Evolutionary conservation across 192 early-diverging fungal genomes (phyloP).

Genomic region (Entomortierella lignicola): DNA sequence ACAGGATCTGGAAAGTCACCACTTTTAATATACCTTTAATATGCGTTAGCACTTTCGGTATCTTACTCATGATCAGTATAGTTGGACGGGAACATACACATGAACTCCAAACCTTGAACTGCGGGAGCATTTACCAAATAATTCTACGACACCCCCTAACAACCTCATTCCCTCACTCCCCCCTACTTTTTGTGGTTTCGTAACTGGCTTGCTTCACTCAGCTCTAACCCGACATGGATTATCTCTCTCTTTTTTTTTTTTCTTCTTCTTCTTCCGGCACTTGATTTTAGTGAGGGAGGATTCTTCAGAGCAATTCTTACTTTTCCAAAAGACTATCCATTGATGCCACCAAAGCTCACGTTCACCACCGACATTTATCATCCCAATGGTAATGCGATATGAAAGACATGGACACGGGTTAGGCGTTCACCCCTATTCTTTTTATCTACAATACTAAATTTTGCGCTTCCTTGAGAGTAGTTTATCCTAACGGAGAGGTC

Average conservation of each 20-base stretch:
- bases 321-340: constrained; percentile 85
- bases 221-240: background rate
- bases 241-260: background rate
- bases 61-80: too few species aligned
- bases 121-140: too few species aligned
- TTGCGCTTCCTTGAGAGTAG: constrained; percentile 35
- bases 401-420: background rate
- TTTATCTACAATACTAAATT: background rate
- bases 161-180: too few species aligned
- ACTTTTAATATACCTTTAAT: too few species aligned
- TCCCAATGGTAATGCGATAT: constrained; percentile 82
- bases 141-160: too few species aligned
- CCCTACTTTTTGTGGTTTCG: too few species aligned
- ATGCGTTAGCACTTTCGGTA: too few species aligned
- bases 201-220: too few species aligned
- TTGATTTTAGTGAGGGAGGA: constrained; percentile 81
- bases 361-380: constrained; percentile 94
- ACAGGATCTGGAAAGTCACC: too few species aligned
- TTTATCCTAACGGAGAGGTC: constrained; percentile 90
- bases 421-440: background rate
- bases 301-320: constrained; percentile 88
- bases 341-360: constrained; percentile 88
- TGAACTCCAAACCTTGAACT: too few species aligned
- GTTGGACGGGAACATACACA: too few species aligned
- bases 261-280: background rate